A percentile compares a stretch with the other conserved stretches of the same genome.
Conservation (phyloP, 2,329 filamentous ascomycete species). For the Biscogniauxia marginata region DNA sequence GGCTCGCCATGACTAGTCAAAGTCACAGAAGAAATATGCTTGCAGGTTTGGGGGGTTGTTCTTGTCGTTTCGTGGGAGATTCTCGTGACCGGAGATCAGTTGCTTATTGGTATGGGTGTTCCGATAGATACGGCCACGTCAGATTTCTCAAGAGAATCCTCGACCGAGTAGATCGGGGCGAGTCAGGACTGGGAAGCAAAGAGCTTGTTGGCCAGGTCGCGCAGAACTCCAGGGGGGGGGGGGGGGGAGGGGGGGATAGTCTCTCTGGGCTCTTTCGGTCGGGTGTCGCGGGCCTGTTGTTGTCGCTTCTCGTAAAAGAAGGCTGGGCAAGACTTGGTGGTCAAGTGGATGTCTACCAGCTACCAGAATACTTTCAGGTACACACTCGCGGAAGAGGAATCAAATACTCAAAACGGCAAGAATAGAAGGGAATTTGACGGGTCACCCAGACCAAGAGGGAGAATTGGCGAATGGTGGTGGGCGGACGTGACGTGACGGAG, state of each 20-base stretch:
- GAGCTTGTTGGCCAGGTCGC: neutral
- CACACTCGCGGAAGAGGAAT: slow-evolving; percentile 10
- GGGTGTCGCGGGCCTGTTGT: neutral
- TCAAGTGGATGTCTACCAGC: no score
- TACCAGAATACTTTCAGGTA: slow-evolving; percentile 4
- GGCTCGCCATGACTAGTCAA: slow-evolving; percentile 91
- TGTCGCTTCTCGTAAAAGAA: neutral
- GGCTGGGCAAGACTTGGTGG: neutral
- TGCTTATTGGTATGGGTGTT: slow-evolving; percentile 1
- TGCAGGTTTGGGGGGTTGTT: slow-evolving; percentile 24
- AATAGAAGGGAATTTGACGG: slow-evolving; percentile 29
- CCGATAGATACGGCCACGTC: slow-evolving; percentile 7
- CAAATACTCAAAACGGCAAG: slow-evolving; percentile 23
- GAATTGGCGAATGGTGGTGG: slow-evolving; percentile 31
- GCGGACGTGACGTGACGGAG: slow-evolving; percentile 33
- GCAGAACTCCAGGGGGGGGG: neutral
- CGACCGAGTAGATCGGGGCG: neutral
- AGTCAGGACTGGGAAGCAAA: slow-evolving; percentile 3
- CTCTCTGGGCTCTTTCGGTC: neutral
- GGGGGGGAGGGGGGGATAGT: no score
- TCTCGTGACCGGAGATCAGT: slow-evolving; percentile 11
- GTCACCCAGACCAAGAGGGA: slow-evolving; percentile 29
- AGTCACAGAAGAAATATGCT: slow-evolving; percentile 61
- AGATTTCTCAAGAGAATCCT: neutral
- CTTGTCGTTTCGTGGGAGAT: slow-evolving; percentile 24